A percentile compares a stretch with the other conserved stretches of the same genome.
Evolutionary conservation across 2,329 filamentous ascomycete species (phyloP).

Genomic region (Alternaria longipes): DNA sequence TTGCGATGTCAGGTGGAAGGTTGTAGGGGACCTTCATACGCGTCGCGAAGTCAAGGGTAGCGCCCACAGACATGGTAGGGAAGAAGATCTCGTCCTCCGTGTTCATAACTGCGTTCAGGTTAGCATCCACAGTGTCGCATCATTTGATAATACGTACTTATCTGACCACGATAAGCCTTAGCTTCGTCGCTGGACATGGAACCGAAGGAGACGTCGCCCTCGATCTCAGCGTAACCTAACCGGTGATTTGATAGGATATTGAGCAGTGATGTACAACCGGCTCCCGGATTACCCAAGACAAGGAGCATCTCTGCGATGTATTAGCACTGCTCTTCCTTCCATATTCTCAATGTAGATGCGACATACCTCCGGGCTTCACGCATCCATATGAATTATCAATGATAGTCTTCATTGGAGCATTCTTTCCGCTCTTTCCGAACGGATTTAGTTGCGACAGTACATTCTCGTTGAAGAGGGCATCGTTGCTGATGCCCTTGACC

Average conservation of each 20-base stretch:
- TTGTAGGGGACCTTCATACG: conserved; percentile 56
- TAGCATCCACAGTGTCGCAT: background rate
- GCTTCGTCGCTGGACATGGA: conserved; percentile 76
- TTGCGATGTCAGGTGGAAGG: conserved; percentile 76
- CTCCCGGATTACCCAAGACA: conserved; percentile 71
- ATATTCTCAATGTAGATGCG: background rate
- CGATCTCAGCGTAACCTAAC: conserved; percentile 74
- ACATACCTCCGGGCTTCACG: conserved; percentile 65
- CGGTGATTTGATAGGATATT: conserved; percentile 65
- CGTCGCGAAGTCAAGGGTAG: conserved; percentile 74
- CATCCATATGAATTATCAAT: conserved; percentile 72
- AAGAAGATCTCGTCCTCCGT: conserved; percentile 80
- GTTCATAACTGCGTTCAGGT: conserved; percentile 62
- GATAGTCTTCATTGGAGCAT: conserved; percentile 64
- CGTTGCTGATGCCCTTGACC: conserved; percentile 73
- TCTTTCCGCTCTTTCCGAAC: conserved; percentile 56
- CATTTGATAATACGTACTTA: conserved; percentile 54
- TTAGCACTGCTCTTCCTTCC: background rate
- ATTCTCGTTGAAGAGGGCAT: conserved; percentile 70
- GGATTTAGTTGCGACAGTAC: conserved; percentile 63
- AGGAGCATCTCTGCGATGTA: conserved; percentile 68
- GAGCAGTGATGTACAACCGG: conserved; percentile 66
- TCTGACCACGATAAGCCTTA: conserved; percentile 78
- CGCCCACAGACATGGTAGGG: conserved; percentile 81
- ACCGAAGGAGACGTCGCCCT: conserved; percentile 60